A percentile compares a stretch with the other conserved stretches of the same genome.
phyloP scores from a whole-genome alignment of 75 land plant genomes.

The Adiantum capillusveneris region DNA sequence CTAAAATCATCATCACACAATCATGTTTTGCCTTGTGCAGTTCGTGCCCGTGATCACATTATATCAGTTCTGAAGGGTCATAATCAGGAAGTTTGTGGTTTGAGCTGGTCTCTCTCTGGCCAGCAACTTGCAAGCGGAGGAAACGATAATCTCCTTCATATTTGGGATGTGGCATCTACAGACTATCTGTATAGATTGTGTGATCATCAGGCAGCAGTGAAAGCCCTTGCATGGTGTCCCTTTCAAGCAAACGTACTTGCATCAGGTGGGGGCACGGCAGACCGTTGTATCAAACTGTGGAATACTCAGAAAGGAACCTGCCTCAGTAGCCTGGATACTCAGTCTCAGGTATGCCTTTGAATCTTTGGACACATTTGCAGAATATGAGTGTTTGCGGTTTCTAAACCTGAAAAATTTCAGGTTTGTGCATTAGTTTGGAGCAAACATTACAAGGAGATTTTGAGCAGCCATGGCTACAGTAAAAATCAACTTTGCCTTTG shows the following conservation, averaged over 20 bases:
- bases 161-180: slow-evolving; percentile 49
- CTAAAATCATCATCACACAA: too few species aligned
- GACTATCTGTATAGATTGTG: slow-evolving; percentile 29
- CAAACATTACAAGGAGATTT: slow-evolving; percentile 58
- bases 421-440: slow-evolving; percentile 69
- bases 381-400: too few species aligned
- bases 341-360: slow-evolving; percentile 52
- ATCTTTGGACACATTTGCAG: too few species aligned
- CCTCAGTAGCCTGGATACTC: slow-evolving; percentile 37
- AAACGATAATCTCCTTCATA: slow-evolving; percentile 49
- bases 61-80: slow-evolving; percentile 26
- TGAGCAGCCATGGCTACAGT: slow-evolving; percentile 60
- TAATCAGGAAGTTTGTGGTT: slow-evolving; percentile 47
- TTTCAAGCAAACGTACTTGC: slow-evolving; percentile 45
- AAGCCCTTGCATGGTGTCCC: slow-evolving; percentile 79
- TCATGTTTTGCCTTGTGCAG: slow-evolving; percentile 17
- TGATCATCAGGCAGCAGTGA: slow-evolving; percentile 60
- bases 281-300: slow-evolving; percentile 69
- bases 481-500: slow-evolving; percentile 48
- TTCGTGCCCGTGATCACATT: slow-evolving; percentile 28
- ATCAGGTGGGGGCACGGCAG: slow-evolving; percentile 70
- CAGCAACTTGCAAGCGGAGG: slow-evolving; percentile 67
- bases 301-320: slow-evolving; percentile 61
- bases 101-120: slow-evolving; percentile 45
- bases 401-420: slow-evolving; percentile 20